These are phyloP conservation scores for Colletotrichum sp. DNA, from an alignment of 2,329 filamentous ascomycete genomes.

Conservation along the genomic window DNA sequence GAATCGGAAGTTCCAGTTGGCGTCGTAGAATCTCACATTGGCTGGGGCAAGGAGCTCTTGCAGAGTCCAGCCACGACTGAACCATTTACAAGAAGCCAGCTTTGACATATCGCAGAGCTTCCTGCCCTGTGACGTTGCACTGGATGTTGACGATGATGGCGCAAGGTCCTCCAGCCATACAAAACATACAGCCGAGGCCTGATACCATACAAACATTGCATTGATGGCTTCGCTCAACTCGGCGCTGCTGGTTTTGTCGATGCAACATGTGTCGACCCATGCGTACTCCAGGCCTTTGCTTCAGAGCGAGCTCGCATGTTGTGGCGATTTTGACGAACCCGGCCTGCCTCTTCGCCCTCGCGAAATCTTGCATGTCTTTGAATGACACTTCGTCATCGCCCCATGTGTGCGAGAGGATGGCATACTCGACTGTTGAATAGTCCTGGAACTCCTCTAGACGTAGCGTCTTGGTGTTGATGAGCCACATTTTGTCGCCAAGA, in stretches of 20 bases:
- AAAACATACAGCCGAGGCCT: conserved; percentile 22
- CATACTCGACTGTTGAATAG: conserved; percentile 17
- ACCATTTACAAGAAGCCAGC: conserved; percentile 15
- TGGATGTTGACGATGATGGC: not conserved
- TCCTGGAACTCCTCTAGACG: not conserved
- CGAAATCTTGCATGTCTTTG: conserved; percentile 13
- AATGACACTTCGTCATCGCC: conserved; percentile 27
- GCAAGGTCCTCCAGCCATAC: conserved; percentile 24
- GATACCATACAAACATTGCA: conserved; percentile 27
- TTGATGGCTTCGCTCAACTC: conserved; percentile 28
- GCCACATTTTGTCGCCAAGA: conserved; percentile 13
- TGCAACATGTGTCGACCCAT: conserved; percentile 27
- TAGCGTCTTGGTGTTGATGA: conserved; percentile 21
- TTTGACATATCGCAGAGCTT: too few species aligned
- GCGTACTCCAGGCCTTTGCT: too few species aligned
- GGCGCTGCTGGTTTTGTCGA: conserved; percentile 29
- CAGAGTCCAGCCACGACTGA: conserved; percentile 25
- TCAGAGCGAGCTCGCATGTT: conserved; percentile 7
- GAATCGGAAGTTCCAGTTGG: conserved; percentile 15
- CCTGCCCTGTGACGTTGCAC: too few species aligned
- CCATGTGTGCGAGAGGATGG: conserved; percentile 33
- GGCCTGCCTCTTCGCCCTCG: not conserved
- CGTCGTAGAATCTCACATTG: conserved; percentile 19
- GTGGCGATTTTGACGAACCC: conserved; percentile 19
- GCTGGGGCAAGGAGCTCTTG: conserved; percentile 26